Evolutionary conservation across 2,329 filamentous ascomycete species (phyloP).

Genomic region (Zarea fungicola): DNA sequence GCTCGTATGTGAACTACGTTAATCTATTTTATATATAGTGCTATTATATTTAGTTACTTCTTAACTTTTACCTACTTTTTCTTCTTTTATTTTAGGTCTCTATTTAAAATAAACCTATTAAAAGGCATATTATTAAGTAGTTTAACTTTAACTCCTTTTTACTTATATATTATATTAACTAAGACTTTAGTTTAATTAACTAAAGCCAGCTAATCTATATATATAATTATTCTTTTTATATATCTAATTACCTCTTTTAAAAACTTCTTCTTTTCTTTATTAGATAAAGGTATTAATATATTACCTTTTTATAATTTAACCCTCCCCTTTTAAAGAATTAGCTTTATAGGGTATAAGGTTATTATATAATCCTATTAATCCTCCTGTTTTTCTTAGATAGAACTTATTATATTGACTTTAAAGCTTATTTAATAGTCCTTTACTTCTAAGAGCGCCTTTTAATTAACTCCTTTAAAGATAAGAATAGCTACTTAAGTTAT

Average conservation of each 20-base stretch:
- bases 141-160: background rate
- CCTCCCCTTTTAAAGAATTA: too few species aligned
- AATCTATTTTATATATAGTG: background rate
- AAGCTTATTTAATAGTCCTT: background rate
- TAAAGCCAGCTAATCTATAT: too few species aligned
- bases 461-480: background rate
- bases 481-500: background rate
- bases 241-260: background rate
- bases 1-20: too few species aligned
- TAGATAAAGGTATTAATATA: too few species aligned
- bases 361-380: too few species aligned
- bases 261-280: too few species aligned
- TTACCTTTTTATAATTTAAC: too few species aligned
- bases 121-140: background rate
- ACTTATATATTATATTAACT: background rate
- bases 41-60: background rate
- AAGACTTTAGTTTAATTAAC: too few species aligned
- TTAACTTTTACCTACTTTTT: background rate
- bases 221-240: background rate
- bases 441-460: background rate
- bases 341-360: too few species aligned
- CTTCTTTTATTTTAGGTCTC: background rate
- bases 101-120: background rate
- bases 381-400: background rate
- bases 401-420: background rate